phyloP scores from a whole-genome alignment of 2,329 filamentous ascomycete genomes.

The Venturia carpophila region DNA sequence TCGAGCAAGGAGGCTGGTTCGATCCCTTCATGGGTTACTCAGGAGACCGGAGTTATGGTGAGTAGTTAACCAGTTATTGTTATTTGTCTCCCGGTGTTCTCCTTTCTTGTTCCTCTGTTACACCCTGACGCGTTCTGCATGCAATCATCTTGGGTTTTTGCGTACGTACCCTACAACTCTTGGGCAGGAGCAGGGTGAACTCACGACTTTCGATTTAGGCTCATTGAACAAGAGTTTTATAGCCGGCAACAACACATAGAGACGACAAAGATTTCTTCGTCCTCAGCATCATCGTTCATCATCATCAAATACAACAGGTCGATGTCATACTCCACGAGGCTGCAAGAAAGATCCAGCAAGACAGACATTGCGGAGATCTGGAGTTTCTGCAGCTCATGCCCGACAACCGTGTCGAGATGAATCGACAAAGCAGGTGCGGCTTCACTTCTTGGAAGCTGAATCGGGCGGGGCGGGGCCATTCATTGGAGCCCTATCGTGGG shows the following conservation, averaged over 20 bases:
- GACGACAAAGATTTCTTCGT: neutral
- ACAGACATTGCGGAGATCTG: neutral
- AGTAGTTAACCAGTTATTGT: slow-evolving; percentile 1
- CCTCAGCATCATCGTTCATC: neutral
- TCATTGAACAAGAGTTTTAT: neutral
- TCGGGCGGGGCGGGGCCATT: neutral
- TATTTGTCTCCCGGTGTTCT: neutral
- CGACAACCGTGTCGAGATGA: neutral
- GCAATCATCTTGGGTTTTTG: neutral
- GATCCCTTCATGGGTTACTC: slow-evolving; percentile 24
- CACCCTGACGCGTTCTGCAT: neutral
- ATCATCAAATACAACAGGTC: neutral
- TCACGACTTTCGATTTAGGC: slow-evolving; percentile 1
- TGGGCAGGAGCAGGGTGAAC: neutral
- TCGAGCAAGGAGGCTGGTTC: slow-evolving; percentile 23
- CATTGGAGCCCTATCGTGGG: neutral
- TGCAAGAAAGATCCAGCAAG: neutral
- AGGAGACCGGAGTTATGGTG: slow-evolving; percentile 8
- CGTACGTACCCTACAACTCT: neutral
- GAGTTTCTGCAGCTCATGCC: neutral
- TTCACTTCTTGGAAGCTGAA: neutral
- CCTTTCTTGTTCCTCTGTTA: neutral
- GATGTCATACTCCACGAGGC: neutral
- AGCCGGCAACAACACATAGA: neutral
- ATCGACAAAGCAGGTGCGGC: neutral